Conservation (phyloP, 108 stramenopile genomes). For the Cyclotella choctawhatcheeana region DNA sequence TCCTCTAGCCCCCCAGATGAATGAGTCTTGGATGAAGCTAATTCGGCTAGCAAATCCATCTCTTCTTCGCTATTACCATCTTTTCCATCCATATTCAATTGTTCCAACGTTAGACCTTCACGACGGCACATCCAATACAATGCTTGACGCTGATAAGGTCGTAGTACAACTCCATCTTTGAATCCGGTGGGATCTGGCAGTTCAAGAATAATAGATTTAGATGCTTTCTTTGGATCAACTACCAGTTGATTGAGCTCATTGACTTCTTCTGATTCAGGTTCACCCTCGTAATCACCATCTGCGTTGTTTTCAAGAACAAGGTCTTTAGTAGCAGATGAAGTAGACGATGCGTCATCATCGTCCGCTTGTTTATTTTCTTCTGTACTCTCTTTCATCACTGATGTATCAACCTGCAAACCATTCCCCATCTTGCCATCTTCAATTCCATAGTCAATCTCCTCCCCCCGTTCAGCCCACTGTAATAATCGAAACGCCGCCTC, state of each 20-base stretch:
- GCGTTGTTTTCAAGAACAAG: too few species aligned
- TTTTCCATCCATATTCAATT: constrained; percentile 17
- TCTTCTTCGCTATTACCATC: constrained; percentile 26
- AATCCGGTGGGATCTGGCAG: constrained; percentile 63
- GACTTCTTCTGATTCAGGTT: not conserved
- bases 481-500: constrained; percentile 74
- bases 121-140: constrained; percentile 84
- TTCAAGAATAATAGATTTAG: constrained; percentile 49
- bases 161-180: constrained; percentile 40
- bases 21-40: constrained; percentile 5
- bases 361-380: not conserved
- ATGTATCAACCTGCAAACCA: not conserved
- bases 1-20: not conserved
- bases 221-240: not conserved
- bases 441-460: constrained; percentile 27
- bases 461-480: constrained; percentile 85
- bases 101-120: constrained; percentile 38
- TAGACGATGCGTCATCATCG: not conserved
- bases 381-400: not conserved
- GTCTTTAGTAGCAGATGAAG: not conserved
- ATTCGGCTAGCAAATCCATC: constrained; percentile 35
- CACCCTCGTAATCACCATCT: too few species aligned
- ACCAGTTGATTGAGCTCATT: constrained; percentile 35
- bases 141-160: constrained; percentile 80
- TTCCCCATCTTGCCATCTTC: not conserved